Evolutionary conservation across 1,284 basidiomycete genomes (phyloP), one percentile per base, ranked within the genome.

Genomic region (Violaceomyces palustris): DNA sequence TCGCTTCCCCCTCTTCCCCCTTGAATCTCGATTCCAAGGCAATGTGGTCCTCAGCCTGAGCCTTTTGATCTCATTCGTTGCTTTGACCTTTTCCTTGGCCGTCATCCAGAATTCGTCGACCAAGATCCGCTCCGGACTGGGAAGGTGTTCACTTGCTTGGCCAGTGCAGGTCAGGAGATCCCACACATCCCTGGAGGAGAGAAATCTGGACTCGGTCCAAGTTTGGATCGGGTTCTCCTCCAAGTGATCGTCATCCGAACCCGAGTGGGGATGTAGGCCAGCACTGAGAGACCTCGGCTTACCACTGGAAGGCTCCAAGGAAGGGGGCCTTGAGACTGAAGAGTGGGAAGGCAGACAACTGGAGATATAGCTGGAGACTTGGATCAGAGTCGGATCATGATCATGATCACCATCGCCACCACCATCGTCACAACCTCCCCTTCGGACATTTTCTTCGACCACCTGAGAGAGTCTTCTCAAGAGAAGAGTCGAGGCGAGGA

Each of bases 41-140:
- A 6, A 14, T 26, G 11, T 35, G 11, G 12, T 25, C 22, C 21
- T 27, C 9, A 14, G 43, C 29, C 23, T 42, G 35, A 9, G 52
- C 19, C 23, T 58, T 50, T 40, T 42, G 52, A 6, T 46, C 41
- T 17, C 43, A 58, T n/a, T 45, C 35, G 25, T 37, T 53, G 8
- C 40, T 38, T 14, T 59, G 47, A 3, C 35, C 27, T 5, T 26
- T n/a, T n/a, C n/a, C n/a, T n/a, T n/a, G n/a, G n/a, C 19, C 27
- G 36, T 43, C 56, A 59, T 54, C 56, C 56, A 59, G 34, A 59
- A 59, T 21, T 59, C 56, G 26, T 30, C 29, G 6, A 30, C 12
- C 6, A 30, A 17, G 6, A 29, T 30, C n/a, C 42, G 34, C 22
- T 27, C 36, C 4, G n/a, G 21, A 4, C 41, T 12, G 1, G 42